Base-by-base conservation (phyloP, 2,329 filamentous ascomycete species). In the Colletotrichum musicola region DNA sequence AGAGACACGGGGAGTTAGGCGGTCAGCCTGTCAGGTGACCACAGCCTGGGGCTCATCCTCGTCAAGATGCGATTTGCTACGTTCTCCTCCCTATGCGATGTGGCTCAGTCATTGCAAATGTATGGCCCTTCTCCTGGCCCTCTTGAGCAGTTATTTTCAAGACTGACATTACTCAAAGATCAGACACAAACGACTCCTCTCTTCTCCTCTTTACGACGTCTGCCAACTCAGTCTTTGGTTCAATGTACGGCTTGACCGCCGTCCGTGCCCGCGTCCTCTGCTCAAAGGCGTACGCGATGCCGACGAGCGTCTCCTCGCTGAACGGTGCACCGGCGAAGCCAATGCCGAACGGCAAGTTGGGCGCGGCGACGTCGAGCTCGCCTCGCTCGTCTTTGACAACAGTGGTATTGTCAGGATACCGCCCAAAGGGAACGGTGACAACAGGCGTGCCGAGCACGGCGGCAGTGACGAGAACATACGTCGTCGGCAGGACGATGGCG, bases 281-380 rank as follows among this genome's bases (percentile, higher is more conserved):
- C 80, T 93, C 91, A 77, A 89, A 92, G 4, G 88, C 90, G 81
- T 90, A 92, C 6, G 90, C 91, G 74, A 89, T 85, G 0, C 86
- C 87, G 65, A 93, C 87, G 71, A 93, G 74, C 35, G 78, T 82
- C 73, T 85, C 86, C 76, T 93, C 91, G 42, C 83, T 86, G 80
- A 87, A 93, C 56, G 83, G 83, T 3, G 78, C 77, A 0, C 90
- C 91, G 53, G 92, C 79, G 72, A 93, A 92, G 7, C 83, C 83
- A 12, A 93, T 78, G 0, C 91, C 91, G 75, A 92, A 89, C 22
- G 83, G 83, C 25, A 88, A 76, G 18, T 87, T 86, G 0, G 89
- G 89, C 0, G 80, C 89, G 0, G 78, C 80, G 0, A 78, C 77
- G 9, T 88, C 84, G 7, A 92, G 77, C n/a, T 85, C 81, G 0